Percentiles rank a stretch among this genome's conserved stretches.
Evolutionary conservation across 495 filamentous ascomycete species (phyloP).

Genomic region (Aspergillus sclerotioniger): DNA sequence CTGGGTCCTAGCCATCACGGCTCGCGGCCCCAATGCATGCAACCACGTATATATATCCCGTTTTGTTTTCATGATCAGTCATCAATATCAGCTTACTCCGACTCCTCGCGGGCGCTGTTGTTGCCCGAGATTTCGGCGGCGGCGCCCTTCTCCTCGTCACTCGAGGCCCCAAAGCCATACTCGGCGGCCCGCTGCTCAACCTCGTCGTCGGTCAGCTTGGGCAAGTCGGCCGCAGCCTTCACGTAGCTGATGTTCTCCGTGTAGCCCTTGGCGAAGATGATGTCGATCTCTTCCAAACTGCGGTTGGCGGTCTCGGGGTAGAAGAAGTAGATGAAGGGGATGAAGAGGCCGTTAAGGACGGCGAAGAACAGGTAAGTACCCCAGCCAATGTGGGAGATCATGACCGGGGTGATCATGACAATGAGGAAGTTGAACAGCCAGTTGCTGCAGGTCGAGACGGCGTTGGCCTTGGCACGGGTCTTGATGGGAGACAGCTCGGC

Average conservation of each 20-base stretch:
- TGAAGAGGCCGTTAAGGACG: slow-evolving; percentile 63
- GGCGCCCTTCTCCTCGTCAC: slow-evolving; percentile 31
- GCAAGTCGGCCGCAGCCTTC: slow-evolving; percentile 65
- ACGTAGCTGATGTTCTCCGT: slow-evolving; percentile 75
- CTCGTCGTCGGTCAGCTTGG: slow-evolving; percentile 60
- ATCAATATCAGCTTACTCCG: slow-evolving; percentile 12
- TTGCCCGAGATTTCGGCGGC: slow-evolving; percentile 12
- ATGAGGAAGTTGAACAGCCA: slow-evolving; percentile 82
- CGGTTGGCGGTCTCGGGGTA: slow-evolving; percentile 72
- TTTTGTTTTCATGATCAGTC: slow-evolving; percentile 6
- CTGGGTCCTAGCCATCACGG: not conserved
- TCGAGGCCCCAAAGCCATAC: slow-evolving; percentile 55
- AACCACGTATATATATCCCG: not conserved
- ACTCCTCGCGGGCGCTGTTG: slow-evolving; percentile 16
- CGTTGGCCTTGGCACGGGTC: slow-evolving; percentile 73
- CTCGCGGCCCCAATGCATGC: not conserved
- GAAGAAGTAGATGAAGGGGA: slow-evolving; percentile 74
- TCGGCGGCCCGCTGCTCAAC: slow-evolving; percentile 60
- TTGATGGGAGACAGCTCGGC: slow-evolving; percentile 75
- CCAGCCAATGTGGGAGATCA: slow-evolving; percentile 67
- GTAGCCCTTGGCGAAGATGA: slow-evolving; percentile 78
- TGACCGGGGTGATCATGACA: slow-evolving; percentile 78
- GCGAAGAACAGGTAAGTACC: slow-evolving; percentile 81
- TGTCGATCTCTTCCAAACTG: slow-evolving; percentile 76
- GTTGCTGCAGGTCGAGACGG: slow-evolving; percentile 72